Conservation (phyloP, 148 eudicot genomes). For the Drosera capensis region DNA sequence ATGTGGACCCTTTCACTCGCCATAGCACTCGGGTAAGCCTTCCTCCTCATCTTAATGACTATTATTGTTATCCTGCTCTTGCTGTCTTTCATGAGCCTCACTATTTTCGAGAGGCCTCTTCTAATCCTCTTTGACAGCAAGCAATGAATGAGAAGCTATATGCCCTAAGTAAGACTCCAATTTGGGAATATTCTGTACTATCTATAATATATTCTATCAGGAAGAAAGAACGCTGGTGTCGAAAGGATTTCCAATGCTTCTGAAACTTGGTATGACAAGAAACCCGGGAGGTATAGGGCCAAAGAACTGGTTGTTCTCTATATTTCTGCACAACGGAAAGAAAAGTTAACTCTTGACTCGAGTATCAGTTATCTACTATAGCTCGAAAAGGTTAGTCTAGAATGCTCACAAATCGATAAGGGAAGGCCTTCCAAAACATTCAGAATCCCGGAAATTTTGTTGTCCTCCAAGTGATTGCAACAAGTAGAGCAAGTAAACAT, state of each 20-base stretch:
- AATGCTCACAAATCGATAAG: constrained; percentile 47
- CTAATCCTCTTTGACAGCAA: too few species aligned
- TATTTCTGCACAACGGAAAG: constrained; percentile 31
- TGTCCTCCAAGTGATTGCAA: constrained; percentile 78
- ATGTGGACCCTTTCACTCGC: too few species aligned
- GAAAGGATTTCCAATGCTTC: constrained; percentile 76
- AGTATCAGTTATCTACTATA: neutral
- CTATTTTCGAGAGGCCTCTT: too few species aligned
- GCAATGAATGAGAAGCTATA: too few species aligned
- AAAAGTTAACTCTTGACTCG: neutral
- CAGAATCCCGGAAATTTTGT: constrained; percentile 56
- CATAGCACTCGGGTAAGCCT: too few species aligned
- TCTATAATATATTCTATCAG: too few species aligned
- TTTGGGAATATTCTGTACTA: too few species aligned
- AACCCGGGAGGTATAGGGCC: constrained; percentile 78
- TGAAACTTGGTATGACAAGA: constrained; percentile 63
- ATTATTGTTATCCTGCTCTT: too few species aligned
- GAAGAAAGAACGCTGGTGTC: constrained; percentile 60
- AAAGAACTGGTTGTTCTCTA: constrained; percentile 77
- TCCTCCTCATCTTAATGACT: too few species aligned
- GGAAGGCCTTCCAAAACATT: constrained; percentile 77
- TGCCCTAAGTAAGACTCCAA: too few species aligned
- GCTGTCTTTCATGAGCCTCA: too few species aligned
- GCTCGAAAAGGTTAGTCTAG: neutral
- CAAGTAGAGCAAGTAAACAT: neutral